Evolutionary conservation across 208 protist genomes (phyloP).

Genomic region (Acanthamoeba rhysodes): DNA sequence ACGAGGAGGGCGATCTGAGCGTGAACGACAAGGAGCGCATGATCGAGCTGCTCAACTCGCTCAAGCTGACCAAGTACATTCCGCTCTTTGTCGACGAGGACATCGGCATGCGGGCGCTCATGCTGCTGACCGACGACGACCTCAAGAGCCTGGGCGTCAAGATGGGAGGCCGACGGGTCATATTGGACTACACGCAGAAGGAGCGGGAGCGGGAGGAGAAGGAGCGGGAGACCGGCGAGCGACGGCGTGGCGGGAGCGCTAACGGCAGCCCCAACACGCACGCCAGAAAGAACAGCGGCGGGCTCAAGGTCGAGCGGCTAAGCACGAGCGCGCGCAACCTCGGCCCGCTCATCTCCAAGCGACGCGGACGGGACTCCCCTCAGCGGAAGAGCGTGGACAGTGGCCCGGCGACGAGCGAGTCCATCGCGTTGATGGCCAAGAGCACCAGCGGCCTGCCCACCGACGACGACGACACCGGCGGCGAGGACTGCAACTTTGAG

Average conservation of each 20-base stretch:
- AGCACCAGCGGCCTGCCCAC: not conserved
- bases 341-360: not conserved
- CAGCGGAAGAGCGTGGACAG: not conserved
- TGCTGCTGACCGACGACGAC: conserved; percentile 60
- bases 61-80: conserved; percentile 38
- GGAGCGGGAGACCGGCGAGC: not conserved
- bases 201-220: not conserved
- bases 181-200: conserved; percentile 66
- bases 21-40: conserved; percentile 43
- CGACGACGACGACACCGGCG: conserved; percentile 12
- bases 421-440: too few species aligned
- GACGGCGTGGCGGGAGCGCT: not conserved
- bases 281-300: not conserved
- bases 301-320: not conserved
- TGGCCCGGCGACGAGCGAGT: not conserved
- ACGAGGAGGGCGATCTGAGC: not conserved
- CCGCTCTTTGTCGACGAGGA: conserved; percentile 54
- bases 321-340: not conserved
- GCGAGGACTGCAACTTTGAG: not conserved
- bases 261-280: not conserved
- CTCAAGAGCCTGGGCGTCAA: conserved; percentile 69
- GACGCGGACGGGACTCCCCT: not conserved
- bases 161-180: conserved; percentile 16
- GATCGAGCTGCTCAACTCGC: conserved; percentile 29
- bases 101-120: conserved; percentile 67